Conservation (phyloP, 2,329 filamentous ascomycete species). For the Cordyceps militaris region DNA sequence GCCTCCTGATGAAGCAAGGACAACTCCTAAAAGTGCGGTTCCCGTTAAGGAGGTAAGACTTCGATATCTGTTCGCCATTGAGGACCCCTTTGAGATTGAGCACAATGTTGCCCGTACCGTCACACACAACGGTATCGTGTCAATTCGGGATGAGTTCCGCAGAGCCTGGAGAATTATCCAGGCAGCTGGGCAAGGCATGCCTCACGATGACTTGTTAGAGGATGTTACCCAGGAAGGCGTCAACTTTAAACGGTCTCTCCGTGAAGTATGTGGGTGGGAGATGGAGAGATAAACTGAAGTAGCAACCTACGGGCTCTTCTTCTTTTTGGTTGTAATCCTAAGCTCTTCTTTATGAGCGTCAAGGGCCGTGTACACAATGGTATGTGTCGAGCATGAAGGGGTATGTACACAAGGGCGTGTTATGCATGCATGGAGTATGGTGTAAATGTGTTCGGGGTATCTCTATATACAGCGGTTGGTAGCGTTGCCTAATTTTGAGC, state of each 20-base stretch:
- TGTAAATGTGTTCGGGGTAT: neutral
- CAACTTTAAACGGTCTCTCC: conserved; percentile 23
- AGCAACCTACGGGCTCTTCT: neutral
- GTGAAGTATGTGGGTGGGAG: conserved; percentile 28
- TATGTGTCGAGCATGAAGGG: too few species aligned
- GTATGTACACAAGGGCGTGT: too few species aligned
- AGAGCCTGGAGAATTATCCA: conserved; percentile 68
- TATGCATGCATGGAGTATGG: neutral
- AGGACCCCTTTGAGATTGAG: conserved; percentile 82
- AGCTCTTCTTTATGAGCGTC: too few species aligned
- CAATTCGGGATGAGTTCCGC: conserved; percentile 78
- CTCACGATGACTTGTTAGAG: conserved; percentile 45
- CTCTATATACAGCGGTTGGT: neutral
- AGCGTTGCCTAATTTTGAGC: neutral
- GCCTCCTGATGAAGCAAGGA: neutral
- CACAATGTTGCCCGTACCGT: conserved; percentile 88
- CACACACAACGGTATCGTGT: conserved; percentile 71
- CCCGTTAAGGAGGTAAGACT: conserved; percentile 67
- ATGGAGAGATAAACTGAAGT: neutral
- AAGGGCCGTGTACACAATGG: too few species aligned
- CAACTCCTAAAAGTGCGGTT: conserved; percentile 28
- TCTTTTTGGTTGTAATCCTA: too few species aligned
- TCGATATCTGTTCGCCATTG: conserved; percentile 80
- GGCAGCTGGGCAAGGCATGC: conserved; percentile 35
- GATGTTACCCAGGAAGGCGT: conserved; percentile 35